These are phyloP conservation scores for Adansonia grandidieri DNA, from an alignment of 441 rosid species.

Conservation along the genomic window DNA sequence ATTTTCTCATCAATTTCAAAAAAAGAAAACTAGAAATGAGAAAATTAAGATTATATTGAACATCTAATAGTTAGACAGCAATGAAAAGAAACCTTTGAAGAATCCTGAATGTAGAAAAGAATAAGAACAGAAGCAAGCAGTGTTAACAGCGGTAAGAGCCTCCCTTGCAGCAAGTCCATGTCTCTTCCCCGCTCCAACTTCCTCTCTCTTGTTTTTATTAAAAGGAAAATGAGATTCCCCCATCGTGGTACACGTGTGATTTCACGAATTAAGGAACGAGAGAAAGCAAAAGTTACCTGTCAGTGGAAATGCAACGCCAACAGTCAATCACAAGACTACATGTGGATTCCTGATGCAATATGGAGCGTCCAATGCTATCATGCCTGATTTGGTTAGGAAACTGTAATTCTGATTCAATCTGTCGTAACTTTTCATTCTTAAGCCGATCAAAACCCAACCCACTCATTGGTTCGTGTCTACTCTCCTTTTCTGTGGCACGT, in stretches of 20 bases:
- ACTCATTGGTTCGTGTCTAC: no score
- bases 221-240: neutral
- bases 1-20: neutral
- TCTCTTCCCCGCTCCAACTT: constrained; percentile 7
- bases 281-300: neutral
- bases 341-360: neutral
- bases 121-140: constrained; percentile 49
- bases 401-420: no score
- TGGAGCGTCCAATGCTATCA: neutral
- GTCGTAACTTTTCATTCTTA: no score
- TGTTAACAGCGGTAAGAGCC: constrained; percentile 54
- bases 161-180: constrained; percentile 61
- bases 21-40: neutral
- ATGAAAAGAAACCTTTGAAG: constrained; percentile 42
- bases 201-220: neutral
- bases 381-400: no score
- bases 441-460: no score
- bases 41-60: neutral
- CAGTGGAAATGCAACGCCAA: neutral
- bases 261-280: neutral
- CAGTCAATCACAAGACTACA: neutral
- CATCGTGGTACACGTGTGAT: neutral
- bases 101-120: constrained; percentile 46
- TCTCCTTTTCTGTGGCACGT: no score
- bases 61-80: neutral